Evolutionary conservation across 495 filamentous ascomycete species (phyloP).

Genomic region (Oleoguttula mirabilis): DNA sequence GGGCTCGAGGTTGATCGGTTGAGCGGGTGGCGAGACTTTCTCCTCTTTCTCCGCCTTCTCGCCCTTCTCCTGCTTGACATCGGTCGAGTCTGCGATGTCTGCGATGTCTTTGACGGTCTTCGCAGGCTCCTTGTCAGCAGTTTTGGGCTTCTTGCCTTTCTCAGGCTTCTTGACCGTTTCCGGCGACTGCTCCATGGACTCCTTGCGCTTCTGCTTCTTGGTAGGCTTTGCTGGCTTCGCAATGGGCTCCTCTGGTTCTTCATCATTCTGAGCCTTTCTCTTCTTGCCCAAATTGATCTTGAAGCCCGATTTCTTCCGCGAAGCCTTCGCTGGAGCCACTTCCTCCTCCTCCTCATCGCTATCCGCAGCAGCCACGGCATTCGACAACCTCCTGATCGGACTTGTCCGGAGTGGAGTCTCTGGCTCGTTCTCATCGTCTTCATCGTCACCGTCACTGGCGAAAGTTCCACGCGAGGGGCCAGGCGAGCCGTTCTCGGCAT

Average conservation of each 20-base stretch:
- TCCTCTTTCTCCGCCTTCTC: slow-evolving; percentile 3
- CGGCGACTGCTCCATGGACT: not conserved
- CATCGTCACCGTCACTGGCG: not conserved
- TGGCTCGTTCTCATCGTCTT: slow-evolving; percentile 11
- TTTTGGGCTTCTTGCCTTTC: slow-evolving; percentile 19
- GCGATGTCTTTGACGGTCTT: not conserved
- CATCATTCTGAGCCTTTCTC: slow-evolving; percentile 8
- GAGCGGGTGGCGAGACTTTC: slow-evolving; percentile 1
- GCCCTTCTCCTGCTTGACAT: not conserved
- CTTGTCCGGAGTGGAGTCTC: slow-evolving; percentile 6
- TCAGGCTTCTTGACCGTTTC: slow-evolving; percentile 10
- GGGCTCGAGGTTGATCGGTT: slow-evolving; percentile 5
- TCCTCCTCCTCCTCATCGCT: slow-evolving; percentile 29
- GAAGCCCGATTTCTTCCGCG: slow-evolving; percentile 11
- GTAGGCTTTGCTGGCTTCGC: slow-evolving; percentile 5
- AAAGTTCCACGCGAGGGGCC: slow-evolving; percentile 3
- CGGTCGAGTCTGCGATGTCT: not conserved
- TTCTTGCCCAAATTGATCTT: slow-evolving; percentile 16
- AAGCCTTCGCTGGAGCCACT: slow-evolving; percentile 7
- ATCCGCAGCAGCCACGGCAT: slow-evolving; percentile 19
- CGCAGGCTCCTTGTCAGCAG: slow-evolving; percentile 1
- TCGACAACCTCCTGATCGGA: not conserved
- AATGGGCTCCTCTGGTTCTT: not conserved
- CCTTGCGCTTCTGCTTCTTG: slow-evolving; percentile 4
- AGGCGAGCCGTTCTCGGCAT: not conserved